These are phyloP conservation scores for Anethum foeniculum DNA, from an alignment of 140 eudicot genomes.

Conservation along the genomic window DNA sequence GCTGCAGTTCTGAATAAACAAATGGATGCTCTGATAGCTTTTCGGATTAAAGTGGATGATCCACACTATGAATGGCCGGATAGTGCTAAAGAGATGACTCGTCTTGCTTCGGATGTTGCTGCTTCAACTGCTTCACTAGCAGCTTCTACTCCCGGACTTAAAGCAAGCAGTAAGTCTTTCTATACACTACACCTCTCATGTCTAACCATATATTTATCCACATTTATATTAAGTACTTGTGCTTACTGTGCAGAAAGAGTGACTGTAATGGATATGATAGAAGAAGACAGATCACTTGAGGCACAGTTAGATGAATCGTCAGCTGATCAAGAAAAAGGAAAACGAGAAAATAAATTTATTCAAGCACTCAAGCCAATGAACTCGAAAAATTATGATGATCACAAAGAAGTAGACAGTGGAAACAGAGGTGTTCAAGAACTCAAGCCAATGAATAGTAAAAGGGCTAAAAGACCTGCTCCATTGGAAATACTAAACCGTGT, in stretches of 20 bases:
- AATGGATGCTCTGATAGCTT: conserved; percentile 66
- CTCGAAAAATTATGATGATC: not conserved
- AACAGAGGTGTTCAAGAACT: not conserved
- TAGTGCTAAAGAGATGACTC: conserved; percentile 15
- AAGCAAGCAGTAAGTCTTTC: conserved; percentile 20
- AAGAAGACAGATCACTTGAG: conserved; percentile 7
- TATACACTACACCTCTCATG: not conserved
- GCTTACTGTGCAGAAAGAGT: conserved; percentile 1
- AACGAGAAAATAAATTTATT: not conserved
- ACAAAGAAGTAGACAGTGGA: not conserved
- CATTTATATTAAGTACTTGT: not conserved
- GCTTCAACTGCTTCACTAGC: conserved; percentile 14
- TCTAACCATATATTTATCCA: not conserved
- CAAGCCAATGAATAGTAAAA: not conserved
- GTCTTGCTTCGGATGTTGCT: conserved; percentile 17
- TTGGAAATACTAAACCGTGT: conserved; percentile 15
- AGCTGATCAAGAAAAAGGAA: conserved; percentile 3
- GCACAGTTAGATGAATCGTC: conserved; percentile 8
- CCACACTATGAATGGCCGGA: conserved; percentile 21
- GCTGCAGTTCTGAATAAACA: conserved; percentile 59
- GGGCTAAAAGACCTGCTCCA: conserved; percentile 10
- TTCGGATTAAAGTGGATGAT: conserved; percentile 36
- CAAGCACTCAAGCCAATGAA: not conserved
- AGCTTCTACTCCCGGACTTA: conserved; percentile 14
- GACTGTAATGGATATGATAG: conserved; percentile 14